Base-by-base conservation (phyloP, 768 basidiomycete species). In the Mycena rosella region DNA sequence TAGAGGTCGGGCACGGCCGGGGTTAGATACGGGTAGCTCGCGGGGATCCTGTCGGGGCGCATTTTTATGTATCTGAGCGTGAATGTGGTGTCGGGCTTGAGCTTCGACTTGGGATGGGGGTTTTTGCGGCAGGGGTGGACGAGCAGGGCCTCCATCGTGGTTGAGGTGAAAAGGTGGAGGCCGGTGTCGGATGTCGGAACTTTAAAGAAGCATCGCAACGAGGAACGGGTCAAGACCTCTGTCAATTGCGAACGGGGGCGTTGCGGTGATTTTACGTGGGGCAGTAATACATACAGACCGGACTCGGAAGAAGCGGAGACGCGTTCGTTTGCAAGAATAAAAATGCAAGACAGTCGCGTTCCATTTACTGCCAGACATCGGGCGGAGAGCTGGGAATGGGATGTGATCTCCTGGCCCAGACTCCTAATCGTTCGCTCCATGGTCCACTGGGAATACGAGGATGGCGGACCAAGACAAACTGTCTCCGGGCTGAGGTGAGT, bases 111-210 rank as follows among this genome's bases (percentile, higher is more conserved):
- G 38, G 63, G 63, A 18, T 32, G 9, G 1, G 48, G 48, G 18
- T 65, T 45, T 45, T 51, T 10, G 48, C 38, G 27, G 63, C 56
- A 63, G n/a, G 61, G 61, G 24, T 63, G 61, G n/a, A n/a, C n/a
- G n/a, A n/a, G n/a, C n/a, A n/a, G n/a, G n/a, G n/a, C n/a, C n/a
- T n/a, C n/a, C n/a, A n/a, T n/a, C 5, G 29, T 26, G 7, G 11
- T 7, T 13, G 17, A 5, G n/a, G n/a, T 48, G 34, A 38, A 24
- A 29, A 29, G 24, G 3, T 48, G 47, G 29, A 10, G 20, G n/a
- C 32, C 20, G 5, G 30, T 20, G 14, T 51, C 49, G 49, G 49
- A 51, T 30, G 6, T 51, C 51, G 32, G 51, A 34, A 53, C 51
- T 32, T 53, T 17, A 10, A 34, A 53, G 51, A 53, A 53, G 51